Evolutionary conservation across 352 stramenopile species (phyloP).

Genomic region (Halophytophthora polymorphica): DNA sequence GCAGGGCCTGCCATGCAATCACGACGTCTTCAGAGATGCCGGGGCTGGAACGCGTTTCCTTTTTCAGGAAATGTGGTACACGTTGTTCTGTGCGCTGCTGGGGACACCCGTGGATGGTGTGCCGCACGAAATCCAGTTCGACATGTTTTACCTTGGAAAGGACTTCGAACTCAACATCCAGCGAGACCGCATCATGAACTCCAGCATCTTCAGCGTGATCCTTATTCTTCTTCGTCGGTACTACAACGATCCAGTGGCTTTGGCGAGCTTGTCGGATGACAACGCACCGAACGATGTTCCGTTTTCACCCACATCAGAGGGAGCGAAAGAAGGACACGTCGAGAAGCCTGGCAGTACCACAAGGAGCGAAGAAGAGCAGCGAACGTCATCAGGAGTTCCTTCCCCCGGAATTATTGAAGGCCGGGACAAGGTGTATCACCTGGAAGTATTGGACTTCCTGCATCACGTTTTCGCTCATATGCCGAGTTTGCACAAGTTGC

Average conservation of each 20-base stretch:
- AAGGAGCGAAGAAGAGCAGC: neutral
- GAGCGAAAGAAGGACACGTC: neutral
- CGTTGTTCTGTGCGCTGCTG: slow-evolving; percentile 60
- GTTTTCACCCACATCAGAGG: neutral
- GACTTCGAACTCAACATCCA: slow-evolving; percentile 72
- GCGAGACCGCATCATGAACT: slow-evolving; percentile 48
- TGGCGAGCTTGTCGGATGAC: slow-evolving; percentile 15
- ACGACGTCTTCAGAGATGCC: slow-evolving; percentile 19
- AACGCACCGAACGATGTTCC: slow-evolving; percentile 4
- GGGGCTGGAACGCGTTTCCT: slow-evolving; percentile 27
- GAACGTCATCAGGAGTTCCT: neutral
- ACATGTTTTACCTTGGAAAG: slow-evolving; percentile 60
- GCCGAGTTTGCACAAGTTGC: slow-evolving; percentile 33
- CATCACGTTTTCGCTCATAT: slow-evolving; percentile 46
- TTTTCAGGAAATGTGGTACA: slow-evolving; percentile 72
- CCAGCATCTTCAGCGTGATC: slow-evolving; percentile 49
- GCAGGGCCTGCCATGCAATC: slow-evolving; percentile 53
- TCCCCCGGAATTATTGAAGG: neutral
- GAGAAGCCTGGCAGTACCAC: too few species aligned
- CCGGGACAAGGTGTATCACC: slow-evolving; percentile 23
- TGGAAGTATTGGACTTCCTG: slow-evolving; percentile 60
- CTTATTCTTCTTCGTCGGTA: slow-evolving; percentile 50
- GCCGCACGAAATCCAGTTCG: slow-evolving; percentile 55
- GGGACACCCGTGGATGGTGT: slow-evolving; percentile 59
- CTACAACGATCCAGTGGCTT: slow-evolving; percentile 45